Base-by-base conservation (phyloP, 2,329 filamentous ascomycete species). In the Fusarium veterinarium region DNA sequence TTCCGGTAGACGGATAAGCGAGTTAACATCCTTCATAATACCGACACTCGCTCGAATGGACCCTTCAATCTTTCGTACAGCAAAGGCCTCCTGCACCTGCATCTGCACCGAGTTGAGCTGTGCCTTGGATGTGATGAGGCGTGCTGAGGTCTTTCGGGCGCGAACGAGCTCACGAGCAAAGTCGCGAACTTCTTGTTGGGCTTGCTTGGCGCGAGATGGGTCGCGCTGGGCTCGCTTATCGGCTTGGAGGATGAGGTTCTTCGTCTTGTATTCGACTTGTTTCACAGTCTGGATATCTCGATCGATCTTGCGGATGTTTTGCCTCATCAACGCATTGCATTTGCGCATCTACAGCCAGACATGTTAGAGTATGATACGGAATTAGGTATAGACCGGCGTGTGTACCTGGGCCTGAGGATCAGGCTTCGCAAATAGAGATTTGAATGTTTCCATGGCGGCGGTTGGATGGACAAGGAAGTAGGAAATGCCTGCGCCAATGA, bases 1-100 rank as follows among this genome's bases (percentile, higher is more conserved):
- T 74, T 97, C 93, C 16, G 96, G 96, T 76, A 99, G 83, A 33
- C 92, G 88, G 55, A 98, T 91, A 31, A 98, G 86, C 20, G 88
- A 89, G 82, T 98, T 98, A 67, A 99, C 94, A 81, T 98, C 95
- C 83, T 95, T 95, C 96, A 99, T 98, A 76, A 99, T 95, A 48
- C 93, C 93, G 13, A 95, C 95, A 76, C 91, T 94, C 45, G 93
- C 92, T 75, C 90, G 89, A 79, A 99, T 95, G 78, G 92, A 95
- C 49, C 95, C 95, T 83, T 98, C 95, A 72, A 99, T 98, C 87
- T 97, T 97, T 76, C 94, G 91, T 77, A 98, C 92, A 4, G 94
- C 93, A 82, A 98, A 98, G 3, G 96, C 95, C 84, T 98, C 95
- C 79, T 95, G 94, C 79, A 99, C 95, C 84, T 98, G 96, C 95